Evolutionary conservation across 2,329 filamentous ascomycete species (phyloP), one percentile per base, ranked within the genome.

Genomic region (Tolypocladium guangdongense): DNA sequence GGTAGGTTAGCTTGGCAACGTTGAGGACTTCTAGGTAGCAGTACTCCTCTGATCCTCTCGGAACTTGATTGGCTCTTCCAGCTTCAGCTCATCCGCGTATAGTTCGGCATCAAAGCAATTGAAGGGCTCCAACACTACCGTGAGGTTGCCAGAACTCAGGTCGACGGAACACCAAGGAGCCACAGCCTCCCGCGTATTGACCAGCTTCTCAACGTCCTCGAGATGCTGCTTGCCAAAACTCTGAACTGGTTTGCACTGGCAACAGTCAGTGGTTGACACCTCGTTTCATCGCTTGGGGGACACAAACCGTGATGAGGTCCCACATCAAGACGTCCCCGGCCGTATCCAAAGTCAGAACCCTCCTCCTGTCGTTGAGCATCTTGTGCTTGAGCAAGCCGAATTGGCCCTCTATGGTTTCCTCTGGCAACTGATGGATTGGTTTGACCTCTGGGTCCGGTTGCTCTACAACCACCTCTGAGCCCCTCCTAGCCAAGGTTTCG

Each of bases 71-170:
- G 81, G 75, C 57, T 90, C 85, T 12, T 87, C 80, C 52, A 92
- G 61, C 41, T 84, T 76, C 37, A 95, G 74, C 69, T 97, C 91
- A 66, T 99, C 93, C 1, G 90, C 92, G 66, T 99, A 99, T 69
- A 96, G 87, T 65, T 99, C 93, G 18, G 91, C 93, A 69, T 99
- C 93, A 62, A 99, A 99, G 67, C 91, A 96, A 61, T 95, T 95
- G 63, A 93, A 95, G 41, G 91, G 89, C 65, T 99, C 93, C 20
- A 99, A 71, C 20, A 95, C 86, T 3, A 96, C 92, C 2, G 90
- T 92, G 53, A 99, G 75, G 57, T 88, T 90, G 37, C 93, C 93
- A 5, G 92, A 97, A 61, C 92, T 86, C 22, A 92, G 91, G 64
- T 99, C 90, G 52, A 97, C 87, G 2, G 89, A 89, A 66, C 93